Conservation (phyloP, 1,139 yeast genomes). For the Saccharomyces uvarum region DNA sequence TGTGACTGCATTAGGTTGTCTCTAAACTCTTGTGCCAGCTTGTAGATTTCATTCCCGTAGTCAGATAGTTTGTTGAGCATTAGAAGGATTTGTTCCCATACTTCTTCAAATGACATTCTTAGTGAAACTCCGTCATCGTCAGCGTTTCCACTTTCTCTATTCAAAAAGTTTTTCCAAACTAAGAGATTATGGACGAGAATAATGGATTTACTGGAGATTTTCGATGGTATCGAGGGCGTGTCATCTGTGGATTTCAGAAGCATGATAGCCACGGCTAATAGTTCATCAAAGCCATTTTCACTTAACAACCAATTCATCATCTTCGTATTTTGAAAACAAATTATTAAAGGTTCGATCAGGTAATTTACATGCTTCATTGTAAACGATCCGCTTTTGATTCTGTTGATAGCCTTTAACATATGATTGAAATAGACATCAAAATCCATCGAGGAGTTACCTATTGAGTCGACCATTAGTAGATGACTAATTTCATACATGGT, state of each 20-base stretch:
- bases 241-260: constrained; percentile 25
- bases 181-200: constrained; percentile 21
- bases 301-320: constrained; percentile 19
- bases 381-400: constrained; percentile 24
- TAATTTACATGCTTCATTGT: constrained; percentile 24
- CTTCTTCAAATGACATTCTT: constrained; percentile 8
- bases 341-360: constrained; percentile 18
- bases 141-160: constrained; percentile 1
- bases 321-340: constrained; percentile 7
- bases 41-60: constrained; percentile 21
- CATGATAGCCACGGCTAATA: constrained; percentile 15
- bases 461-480: constrained; percentile 4
- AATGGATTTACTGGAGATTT: constrained; percentile 22
- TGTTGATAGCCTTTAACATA: constrained; percentile 16
- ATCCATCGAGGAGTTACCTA: constrained; percentile 1
- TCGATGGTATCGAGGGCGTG: constrained; percentile 20
- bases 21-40: constrained; percentile 22
- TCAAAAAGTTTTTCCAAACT: constrained; percentile 9
- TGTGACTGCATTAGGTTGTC: constrained; percentile 11
- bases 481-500: constrained; percentile 16
- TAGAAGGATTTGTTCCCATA: constrained; percentile 18
- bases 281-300: constrained; percentile 18
- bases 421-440: constrained; percentile 10
- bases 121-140: constrained; percentile 8
- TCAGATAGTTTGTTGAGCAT: constrained; percentile 19